These are phyloP conservation scores for Schizophyllum amplum DNA, from an alignment of 1,284 basidiomycete genomes.

Conservation along the genomic window DNA sequence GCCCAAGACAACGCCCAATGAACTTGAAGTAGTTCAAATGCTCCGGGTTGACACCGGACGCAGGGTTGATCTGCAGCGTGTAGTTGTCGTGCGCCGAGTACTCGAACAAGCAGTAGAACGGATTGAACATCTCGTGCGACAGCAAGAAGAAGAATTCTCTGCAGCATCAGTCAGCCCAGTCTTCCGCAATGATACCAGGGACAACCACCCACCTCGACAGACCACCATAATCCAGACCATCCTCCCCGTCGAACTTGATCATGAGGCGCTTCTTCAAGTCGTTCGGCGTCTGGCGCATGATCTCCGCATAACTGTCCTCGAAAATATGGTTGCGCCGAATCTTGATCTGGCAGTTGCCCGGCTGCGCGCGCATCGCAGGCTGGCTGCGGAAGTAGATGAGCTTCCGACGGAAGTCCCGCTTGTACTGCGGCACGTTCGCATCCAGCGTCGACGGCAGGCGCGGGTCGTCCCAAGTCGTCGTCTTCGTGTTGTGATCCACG, in stretches of 20 bases:
- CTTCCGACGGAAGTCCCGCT: conserved; percentile 93
- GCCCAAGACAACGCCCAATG: conserved; percentile 84
- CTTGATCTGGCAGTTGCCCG: conserved; percentile 93
- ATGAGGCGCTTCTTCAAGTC: conserved; percentile 93
- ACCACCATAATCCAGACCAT: conserved; percentile 93
- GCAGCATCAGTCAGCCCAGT: conserved; percentile 3
- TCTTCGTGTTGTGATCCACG: conserved; percentile 94
- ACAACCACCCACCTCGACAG: conserved; percentile 64
- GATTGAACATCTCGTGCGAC: conserved; percentile 94
- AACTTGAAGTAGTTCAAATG: conserved; percentile 98
- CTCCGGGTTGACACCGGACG: conserved; percentile 92
- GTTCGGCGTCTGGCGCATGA: conserved; percentile 91
- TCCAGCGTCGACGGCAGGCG: conserved; percentile 79
- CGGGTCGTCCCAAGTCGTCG: conserved; percentile 97
- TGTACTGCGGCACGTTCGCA: conserved; percentile 93
- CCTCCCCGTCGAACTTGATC: conserved; percentile 98
- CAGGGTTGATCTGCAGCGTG: conserved; percentile 92
- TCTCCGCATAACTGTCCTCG: conserved; percentile 93
- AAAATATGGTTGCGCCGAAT: conserved; percentile 91
- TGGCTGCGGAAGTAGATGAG: conserved; percentile 96
- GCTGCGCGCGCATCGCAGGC: conserved; percentile 81
- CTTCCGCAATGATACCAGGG: background rate
- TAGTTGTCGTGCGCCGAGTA: conserved; percentile 97
- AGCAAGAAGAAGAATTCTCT: conserved; percentile 85
- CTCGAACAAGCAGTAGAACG: conserved; percentile 94